Conservation (phyloP, 441 rosid species). For the Croton setiger region DNA sequence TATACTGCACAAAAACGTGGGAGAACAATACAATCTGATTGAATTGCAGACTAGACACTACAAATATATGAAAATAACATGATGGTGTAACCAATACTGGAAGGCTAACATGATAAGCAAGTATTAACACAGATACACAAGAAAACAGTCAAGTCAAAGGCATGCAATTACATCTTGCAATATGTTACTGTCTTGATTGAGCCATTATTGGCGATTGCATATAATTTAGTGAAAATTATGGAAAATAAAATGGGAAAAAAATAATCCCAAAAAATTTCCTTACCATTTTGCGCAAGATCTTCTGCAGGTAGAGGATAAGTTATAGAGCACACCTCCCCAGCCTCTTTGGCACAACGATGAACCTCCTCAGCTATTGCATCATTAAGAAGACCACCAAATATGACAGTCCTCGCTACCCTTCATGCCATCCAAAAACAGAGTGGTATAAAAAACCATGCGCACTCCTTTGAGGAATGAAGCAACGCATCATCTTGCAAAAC, state of each 20-base stretch:
- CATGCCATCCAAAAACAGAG: slow-evolving; percentile 26
- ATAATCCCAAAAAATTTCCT: slow-evolving; percentile 14
- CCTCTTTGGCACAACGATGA: slow-evolving; percentile 53
- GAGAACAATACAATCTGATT: neutral
- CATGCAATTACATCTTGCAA: neutral
- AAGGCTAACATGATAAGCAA: neutral
- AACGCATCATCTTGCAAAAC: neutral
- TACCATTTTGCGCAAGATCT: slow-evolving; percentile 75
- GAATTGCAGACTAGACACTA: neutral
- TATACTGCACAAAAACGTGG: neutral
- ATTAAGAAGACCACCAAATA: slow-evolving; percentile 81
- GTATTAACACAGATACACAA: neutral
- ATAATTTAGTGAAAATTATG: neutral
- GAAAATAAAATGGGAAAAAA: neutral
- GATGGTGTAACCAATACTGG: neutral
- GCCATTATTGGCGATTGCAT: neutral
- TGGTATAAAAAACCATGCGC: slow-evolving; percentile 6
- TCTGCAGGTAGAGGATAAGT: slow-evolving; percentile 76
- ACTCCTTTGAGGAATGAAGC: slow-evolving; percentile 4
- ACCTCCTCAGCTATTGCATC: slow-evolving; percentile 70
- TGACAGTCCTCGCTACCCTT: slow-evolving; percentile 93
- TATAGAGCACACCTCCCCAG: slow-evolving; percentile 73
- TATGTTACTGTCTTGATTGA: slow-evolving; percentile 2
- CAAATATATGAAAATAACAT: neutral
- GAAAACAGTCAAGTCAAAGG: neutral